A percentile compares a stretch with the other conserved stretches of the same genome.
phyloP scores from a whole-genome alignment of 1,284 basidiomycete genomes.

The Leccinum griseonigrum region DNA sequence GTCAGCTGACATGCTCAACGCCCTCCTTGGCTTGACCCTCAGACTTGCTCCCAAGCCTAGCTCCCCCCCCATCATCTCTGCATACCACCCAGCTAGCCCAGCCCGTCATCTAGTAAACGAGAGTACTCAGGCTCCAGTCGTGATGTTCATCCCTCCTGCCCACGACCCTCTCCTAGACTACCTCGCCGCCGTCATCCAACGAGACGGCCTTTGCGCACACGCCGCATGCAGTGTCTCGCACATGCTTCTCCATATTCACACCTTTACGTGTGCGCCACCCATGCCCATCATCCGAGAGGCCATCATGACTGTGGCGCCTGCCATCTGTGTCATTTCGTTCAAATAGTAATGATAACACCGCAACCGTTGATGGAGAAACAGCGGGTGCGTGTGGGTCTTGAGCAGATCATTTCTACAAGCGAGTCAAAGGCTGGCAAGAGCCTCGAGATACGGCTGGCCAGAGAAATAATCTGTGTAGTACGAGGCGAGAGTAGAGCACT shows the following conservation, averaged over 20 bases:
- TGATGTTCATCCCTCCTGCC: conserved; percentile 64
- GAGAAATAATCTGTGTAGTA: conserved; percentile 69
- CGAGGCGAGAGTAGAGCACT: conserved; percentile 58
- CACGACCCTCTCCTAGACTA: conserved; percentile 77
- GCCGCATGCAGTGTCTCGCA: conserved; percentile 59
- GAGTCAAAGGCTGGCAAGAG: conserved; percentile 49
- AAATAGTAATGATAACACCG: conserved; percentile 57
- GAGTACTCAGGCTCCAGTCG: not conserved
- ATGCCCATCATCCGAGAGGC: conserved; percentile 78
- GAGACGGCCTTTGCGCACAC: conserved; percentile 64
- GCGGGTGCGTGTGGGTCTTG: conserved; percentile 62
- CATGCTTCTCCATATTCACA: conserved; percentile 70
- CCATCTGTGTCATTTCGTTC: conserved; percentile 53
- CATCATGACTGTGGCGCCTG: conserved; percentile 63
- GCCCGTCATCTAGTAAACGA: not conserved
- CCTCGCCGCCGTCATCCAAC: conserved; percentile 65
- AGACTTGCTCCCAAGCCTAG: conserved; percentile 9
- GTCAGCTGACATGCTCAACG: conserved; percentile 21
- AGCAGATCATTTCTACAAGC: conserved; percentile 64
- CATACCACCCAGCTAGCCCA: not conserved
- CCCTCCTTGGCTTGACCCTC: conserved; percentile 21
- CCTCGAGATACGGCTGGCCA: conserved; percentile 67
- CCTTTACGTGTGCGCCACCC: conserved; percentile 70
- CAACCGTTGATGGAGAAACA: conserved; percentile 76
- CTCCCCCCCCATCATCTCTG: not conserved